These are phyloP conservation scores for Berberis vulgaris DNA, from an alignment of 164 flowering plant species.

Conservation along the genomic window DNA sequence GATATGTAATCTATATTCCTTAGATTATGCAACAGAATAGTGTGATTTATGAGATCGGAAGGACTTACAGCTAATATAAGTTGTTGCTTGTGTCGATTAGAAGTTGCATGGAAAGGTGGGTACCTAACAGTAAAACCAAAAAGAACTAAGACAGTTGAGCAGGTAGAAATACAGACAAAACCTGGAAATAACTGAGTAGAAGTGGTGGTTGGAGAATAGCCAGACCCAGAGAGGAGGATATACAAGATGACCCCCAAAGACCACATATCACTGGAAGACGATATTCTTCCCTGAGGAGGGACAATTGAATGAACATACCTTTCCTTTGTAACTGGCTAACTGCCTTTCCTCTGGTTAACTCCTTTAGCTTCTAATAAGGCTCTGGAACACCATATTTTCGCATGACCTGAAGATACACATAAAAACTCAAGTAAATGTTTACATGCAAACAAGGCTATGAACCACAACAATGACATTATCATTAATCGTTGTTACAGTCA, in stretches of 20 bases:
- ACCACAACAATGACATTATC: no score
- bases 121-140: constrained; percentile 32
- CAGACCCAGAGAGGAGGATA: constrained; percentile 72
- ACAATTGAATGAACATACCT: no score
- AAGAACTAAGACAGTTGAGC: background rate
- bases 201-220: background rate
- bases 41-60: background rate
- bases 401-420: no score
- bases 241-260: constrained; percentile 69
- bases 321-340: no score
- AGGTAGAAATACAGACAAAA: no score
- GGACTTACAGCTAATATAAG: constrained; percentile 51
- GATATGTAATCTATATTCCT: background rate
- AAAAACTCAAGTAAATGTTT: no score
- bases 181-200: background rate
- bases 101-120: constrained; percentile 60
- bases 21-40: background rate
- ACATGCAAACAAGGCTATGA: no score
- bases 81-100: constrained; percentile 61
- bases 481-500: no score
- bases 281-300: constrained; percentile 37
- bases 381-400: no score
- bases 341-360: no score
- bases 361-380: no score
- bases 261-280: constrained; percentile 66